These are phyloP conservation scores for Corylus americana DNA, from an alignment of 306 rosid species.

Conservation along the genomic window DNA sequence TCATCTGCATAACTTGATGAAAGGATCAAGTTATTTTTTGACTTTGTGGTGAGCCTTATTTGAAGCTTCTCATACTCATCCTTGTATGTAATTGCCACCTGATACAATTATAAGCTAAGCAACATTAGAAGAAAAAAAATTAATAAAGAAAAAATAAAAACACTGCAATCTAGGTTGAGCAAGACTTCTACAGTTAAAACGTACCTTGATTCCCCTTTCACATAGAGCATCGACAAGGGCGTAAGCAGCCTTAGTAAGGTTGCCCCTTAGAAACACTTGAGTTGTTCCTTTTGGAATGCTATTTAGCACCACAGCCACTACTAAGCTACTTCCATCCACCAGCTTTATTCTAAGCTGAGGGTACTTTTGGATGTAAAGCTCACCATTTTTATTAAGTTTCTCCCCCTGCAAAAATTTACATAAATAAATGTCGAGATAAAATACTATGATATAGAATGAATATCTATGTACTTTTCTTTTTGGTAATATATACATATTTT, in stretches of 20 bases:
- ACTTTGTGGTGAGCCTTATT: conserved; percentile 23
- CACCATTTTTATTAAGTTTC: conserved; percentile 42
- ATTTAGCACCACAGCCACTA: conserved; percentile 33
- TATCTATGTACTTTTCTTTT: too few relatives aligned
- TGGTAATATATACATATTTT: too few relatives aligned
- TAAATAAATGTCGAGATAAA: too few relatives aligned
- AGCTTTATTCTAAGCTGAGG: conserved; percentile 38
- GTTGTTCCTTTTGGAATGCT: conserved; percentile 41
- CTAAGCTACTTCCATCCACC: conserved; percentile 53
- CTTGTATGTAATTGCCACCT: conserved; percentile 45
- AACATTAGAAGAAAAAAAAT: too few relatives aligned
- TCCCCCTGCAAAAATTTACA: conserved; percentile 29
- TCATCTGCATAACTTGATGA: conserved; percentile 33
- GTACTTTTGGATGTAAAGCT: conserved; percentile 24
- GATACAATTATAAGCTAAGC: background rate
- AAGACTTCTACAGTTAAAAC: background rate
- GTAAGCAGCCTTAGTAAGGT: conserved; percentile 42
- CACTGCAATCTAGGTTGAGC: background rate
- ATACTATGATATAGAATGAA: too few relatives aligned
- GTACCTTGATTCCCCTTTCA: conserved; percentile 36
- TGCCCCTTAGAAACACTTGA: conserved; percentile 41
- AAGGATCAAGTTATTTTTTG: conserved; percentile 35
- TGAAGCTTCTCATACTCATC: conserved; percentile 52
- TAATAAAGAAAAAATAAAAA: too few relatives aligned
- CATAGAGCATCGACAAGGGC: conserved; percentile 34